A percentile compares a stretch with the other conserved stretches of the same genome.
Conservation (phyloP, 2,329 filamentous ascomycete species). For the Fusarium pseudonygamai region DNA sequence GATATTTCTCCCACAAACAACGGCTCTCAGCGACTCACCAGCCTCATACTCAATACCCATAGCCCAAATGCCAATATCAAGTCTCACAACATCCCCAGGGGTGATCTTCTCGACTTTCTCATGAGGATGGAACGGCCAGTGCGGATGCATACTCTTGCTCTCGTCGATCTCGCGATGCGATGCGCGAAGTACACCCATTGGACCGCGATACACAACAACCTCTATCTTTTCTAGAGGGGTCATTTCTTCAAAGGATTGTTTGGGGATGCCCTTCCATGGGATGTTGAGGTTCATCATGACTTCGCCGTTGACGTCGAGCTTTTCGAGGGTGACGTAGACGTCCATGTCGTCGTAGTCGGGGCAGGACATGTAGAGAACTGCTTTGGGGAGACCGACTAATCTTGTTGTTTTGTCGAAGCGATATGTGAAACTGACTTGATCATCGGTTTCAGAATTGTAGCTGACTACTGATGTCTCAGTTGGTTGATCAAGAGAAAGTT, state of each 20-base stretch:
- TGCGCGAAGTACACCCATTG: conserved; percentile 1
- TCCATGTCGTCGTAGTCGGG: conserved; percentile 8
- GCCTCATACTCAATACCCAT: conserved; percentile 20
- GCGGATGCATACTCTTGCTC: conserved; percentile 14
- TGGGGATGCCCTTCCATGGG: conserved; percentile 3
- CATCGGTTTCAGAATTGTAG: conserved; percentile 11
- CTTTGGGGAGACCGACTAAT: conserved; percentile 10
- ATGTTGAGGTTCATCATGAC: conserved; percentile 17
- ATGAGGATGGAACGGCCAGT: conserved; percentile 17
- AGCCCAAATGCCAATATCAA: conserved; percentile 11
- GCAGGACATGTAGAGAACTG: conserved; percentile 4
- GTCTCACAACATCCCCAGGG: background rate
- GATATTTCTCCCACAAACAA: background rate
- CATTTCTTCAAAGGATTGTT: background rate
- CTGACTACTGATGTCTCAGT: accelerated
- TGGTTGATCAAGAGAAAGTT: background rate
- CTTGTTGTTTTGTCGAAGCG: background rate
- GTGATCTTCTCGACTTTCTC: background rate
- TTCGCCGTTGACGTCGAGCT: background rate
- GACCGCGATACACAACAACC: conserved; percentile 2
- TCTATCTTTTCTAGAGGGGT: background rate
- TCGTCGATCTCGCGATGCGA: conserved; percentile 12
- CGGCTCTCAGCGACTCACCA: background rate
- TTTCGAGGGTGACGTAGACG: conserved; percentile 2
- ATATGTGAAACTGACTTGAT: background rate